Base-by-base conservation (phyloP, 306 rosid genomes). In the Oemleria cerasiformis region DNA sequence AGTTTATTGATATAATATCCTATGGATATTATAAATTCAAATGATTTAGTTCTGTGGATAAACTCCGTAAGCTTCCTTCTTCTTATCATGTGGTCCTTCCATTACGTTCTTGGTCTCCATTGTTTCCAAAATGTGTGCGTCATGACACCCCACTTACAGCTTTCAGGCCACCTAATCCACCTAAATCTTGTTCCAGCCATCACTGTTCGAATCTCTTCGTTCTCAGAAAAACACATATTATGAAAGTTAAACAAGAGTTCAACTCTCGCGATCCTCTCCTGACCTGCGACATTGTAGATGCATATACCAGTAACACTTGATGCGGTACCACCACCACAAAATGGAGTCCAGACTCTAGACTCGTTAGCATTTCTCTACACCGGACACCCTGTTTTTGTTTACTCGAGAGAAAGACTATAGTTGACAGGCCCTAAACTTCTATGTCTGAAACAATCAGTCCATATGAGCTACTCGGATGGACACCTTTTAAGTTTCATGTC, bases 1-100 rank as follows among this genome's bases (percentile, higher is more conserved):
- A 60, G 62, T 55, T 48, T 38, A 51, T 43, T 43, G 60, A 62
- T 69, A 71, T 80, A 74, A 85, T 79, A 85, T 79, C 66, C 73
- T 36, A 30, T 23, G 72, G 62, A 80, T 39, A 57, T 8, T 19
- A 21, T 30, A 40, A 39, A 58, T 63, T 14, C 13, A 58, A 20
- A n/a, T 21, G 13, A 38, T 5, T 53, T 43, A 9, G n/a, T 19
- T 34, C 14, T 5, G n/a, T 53, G 42, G 44, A 63, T 63, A 70
- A 63, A 41, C 62, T 6, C 15, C 7, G 10, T 38, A 3, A 43
- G 36, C 36, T 30, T 30, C 60, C 25, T 6, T 7, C 44, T 61
- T 17, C 57, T 15, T 60, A 50, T 25, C 14, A 73, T 67, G 73
- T 78, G 23, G 63, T 47, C 76, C 49, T 63, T 63, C 71, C 77